Conservation (phyloP, 441 rosid genomes). For the Bruguiera hainesii region DNA sequence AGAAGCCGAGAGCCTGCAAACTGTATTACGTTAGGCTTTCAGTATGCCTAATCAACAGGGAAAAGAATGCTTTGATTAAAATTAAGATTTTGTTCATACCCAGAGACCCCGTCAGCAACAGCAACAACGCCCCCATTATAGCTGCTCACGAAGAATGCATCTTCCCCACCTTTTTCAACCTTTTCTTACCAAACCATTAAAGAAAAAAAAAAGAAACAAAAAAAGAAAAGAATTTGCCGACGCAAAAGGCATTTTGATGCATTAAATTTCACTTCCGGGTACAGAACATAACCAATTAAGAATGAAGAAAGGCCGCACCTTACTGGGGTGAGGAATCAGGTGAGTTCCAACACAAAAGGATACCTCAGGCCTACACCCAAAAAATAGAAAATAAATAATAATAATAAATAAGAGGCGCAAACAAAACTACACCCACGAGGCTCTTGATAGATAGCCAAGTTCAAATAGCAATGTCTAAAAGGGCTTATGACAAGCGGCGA, state of each 20-base stretch:
- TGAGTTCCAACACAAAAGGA: constrained; percentile 60
- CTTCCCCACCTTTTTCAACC: constrained; percentile 93
- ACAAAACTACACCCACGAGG: not conserved
- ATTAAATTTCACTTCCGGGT: no score
- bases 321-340: constrained; percentile 81
- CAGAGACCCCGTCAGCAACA: constrained; percentile 94
- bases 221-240: not conserved
- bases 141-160: constrained; percentile 75
- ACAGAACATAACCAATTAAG: not conserved
- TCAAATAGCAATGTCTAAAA: not conserved
- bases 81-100: constrained; percentile 33
- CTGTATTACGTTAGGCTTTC: no score
- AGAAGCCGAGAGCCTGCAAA: no score
- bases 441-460: not conserved
- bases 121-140: constrained; percentile 78
- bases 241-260: no score
- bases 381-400: not conserved
- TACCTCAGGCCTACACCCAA: constrained; percentile 38
- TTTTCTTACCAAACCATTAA: constrained; percentile 4
- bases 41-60: not conserved
- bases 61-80: not conserved
- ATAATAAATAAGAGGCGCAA: not conserved
- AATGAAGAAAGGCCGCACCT: constrained; percentile 37
- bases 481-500: not conserved
- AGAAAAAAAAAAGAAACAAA: not conserved